Percentiles rank a stretch among this genome's conserved stretches.
Evolutionary conservation across 306 rosid species (phyloP).

Genomic region (Trichosanthes truncata): DNA sequence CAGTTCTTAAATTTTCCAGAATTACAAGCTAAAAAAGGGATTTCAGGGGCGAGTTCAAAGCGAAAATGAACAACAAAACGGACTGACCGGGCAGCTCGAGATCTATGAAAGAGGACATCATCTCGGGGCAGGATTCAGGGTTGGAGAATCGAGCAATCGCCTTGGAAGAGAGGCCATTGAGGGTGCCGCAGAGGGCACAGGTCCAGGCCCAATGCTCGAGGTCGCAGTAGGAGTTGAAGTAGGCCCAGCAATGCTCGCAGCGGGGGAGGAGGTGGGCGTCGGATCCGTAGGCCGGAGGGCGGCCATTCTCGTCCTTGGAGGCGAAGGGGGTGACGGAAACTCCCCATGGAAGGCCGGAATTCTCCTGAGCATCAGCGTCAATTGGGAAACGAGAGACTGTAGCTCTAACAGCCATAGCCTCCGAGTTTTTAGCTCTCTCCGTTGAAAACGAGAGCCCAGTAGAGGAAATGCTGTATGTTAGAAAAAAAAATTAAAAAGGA

Average conservation of each 20-base stretch:
- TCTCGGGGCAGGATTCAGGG: slow-evolving; percentile 70
- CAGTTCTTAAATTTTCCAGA: not conserved
- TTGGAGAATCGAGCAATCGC: slow-evolving; percentile 70
- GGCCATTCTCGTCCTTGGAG: slow-evolving; percentile 50
- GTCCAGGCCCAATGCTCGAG: slow-evolving; percentile 92
- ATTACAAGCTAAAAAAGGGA: not conserved
- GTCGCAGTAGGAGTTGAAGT: slow-evolving; percentile 77
- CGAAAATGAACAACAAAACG: not conserved
- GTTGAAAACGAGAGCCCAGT: not conserved
- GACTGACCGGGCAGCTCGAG: slow-evolving; percentile 67
- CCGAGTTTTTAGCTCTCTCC: slow-evolving; percentile 6
- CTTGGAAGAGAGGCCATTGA: slow-evolving; percentile 69
- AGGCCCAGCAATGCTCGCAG: slow-evolving; percentile 89
- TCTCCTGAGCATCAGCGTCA: slow-evolving; percentile 75
- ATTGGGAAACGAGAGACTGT: slow-evolving; percentile 77
- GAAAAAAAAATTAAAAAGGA: not conserved
- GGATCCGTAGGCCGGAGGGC: slow-evolving; percentile 63
- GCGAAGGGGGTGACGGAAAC: slow-evolving; percentile 76
- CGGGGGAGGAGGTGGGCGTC: slow-evolving; percentile 58
- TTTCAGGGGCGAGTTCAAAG: not conserved
- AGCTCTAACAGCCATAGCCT: slow-evolving; percentile 71
- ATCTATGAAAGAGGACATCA: slow-evolving; percentile 90
- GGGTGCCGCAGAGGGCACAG: slow-evolving; percentile 79
- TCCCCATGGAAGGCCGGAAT: slow-evolving; percentile 88
- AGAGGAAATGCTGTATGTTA: not conserved